Evolutionary conservation across 306 rosid species (phyloP).

Genomic region (Amphicarpaea edgeworthii): DNA sequence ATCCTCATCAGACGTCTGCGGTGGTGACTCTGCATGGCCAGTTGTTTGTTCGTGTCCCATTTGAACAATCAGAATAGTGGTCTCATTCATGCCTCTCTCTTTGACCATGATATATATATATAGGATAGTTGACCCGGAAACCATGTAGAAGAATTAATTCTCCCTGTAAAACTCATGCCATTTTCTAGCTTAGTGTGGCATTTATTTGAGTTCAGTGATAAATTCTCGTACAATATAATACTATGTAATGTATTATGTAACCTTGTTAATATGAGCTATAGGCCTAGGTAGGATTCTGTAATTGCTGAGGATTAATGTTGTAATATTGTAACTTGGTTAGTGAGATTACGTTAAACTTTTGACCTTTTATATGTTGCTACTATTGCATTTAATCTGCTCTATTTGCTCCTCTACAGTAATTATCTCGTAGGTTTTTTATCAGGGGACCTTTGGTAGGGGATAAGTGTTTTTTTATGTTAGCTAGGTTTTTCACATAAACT

Average conservation of each 20-base stretch:
- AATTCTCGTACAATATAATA: conserved; percentile 15
- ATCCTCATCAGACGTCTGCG: conserved; percentile 96
- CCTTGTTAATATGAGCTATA: conserved; percentile 46
- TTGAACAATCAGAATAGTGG: conserved; percentile 75
- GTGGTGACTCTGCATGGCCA: conserved; percentile 98
- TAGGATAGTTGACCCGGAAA: conserved; percentile 36
- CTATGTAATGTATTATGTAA: too few relatives aligned
- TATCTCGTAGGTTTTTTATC: not conserved
- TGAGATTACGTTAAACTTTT: conserved; percentile 32
- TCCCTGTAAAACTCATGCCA: conserved; percentile 5
- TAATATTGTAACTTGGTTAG: conserved; percentile 27
- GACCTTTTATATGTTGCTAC: not conserved
- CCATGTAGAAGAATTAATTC: conserved; percentile 38
- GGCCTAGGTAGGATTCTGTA: conserved; percentile 48
- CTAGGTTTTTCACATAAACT: too few relatives aligned
- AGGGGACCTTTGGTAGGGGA: too few relatives aligned
- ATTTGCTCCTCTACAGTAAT: not conserved
- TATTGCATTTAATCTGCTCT: conserved; percentile 3
- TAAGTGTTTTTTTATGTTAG: too few relatives aligned
- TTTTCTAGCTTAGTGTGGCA: conserved; percentile 43
- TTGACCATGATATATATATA: conserved; percentile 20
- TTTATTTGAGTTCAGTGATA: conserved; percentile 12
- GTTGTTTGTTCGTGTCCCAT: conserved; percentile 93
- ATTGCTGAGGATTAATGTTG: conserved; percentile 32
- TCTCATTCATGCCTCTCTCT: conserved; percentile 3